Evolutionary conservation across 1,139 yeast species (phyloP).

Genomic region (Yamadazyma membranifaciens): DNA sequence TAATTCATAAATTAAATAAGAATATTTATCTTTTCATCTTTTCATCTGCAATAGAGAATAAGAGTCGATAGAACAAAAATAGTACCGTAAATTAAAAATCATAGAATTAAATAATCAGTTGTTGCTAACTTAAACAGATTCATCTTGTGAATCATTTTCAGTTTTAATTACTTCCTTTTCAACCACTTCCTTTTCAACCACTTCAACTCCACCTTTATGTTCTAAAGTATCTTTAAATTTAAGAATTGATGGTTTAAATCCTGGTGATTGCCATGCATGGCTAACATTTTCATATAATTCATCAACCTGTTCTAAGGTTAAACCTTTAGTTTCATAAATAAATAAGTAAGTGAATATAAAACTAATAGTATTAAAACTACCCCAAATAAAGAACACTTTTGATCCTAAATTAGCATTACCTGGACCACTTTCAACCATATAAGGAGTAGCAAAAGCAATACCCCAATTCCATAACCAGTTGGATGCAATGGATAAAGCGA

Average conservation of each 20-base stretch:
- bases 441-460: constrained; percentile 68
- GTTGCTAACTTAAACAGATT: not conserved
- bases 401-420: constrained; percentile 65
- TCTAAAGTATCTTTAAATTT: constrained; percentile 23
- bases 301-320: constrained; percentile 37
- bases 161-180: not conserved
- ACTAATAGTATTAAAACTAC: constrained; percentile 35
- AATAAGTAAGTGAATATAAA: constrained; percentile 46
- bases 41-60: not conserved
- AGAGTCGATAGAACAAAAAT: not conserved
- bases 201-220: constrained; percentile 4
- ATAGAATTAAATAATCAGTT: not conserved
- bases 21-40: not conserved
- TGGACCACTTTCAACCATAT: constrained; percentile 56
- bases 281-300: constrained; percentile 30
- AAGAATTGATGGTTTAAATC: constrained; percentile 30
- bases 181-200: constrained; percentile 2
- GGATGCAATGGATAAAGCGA: constrained; percentile 63
- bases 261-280: constrained; percentile 32
- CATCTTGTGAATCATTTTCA: not conserved
- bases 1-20: not conserved
- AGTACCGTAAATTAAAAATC: not conserved
- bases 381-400: constrained; percentile 73
- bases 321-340: constrained; percentile 27
- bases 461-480: constrained; percentile 75